These are phyloP conservation scores for Coniochaeta ligniaria DNA, from an alignment of 2,329 filamentous ascomycete genomes.

Conservation along the genomic window DNA sequence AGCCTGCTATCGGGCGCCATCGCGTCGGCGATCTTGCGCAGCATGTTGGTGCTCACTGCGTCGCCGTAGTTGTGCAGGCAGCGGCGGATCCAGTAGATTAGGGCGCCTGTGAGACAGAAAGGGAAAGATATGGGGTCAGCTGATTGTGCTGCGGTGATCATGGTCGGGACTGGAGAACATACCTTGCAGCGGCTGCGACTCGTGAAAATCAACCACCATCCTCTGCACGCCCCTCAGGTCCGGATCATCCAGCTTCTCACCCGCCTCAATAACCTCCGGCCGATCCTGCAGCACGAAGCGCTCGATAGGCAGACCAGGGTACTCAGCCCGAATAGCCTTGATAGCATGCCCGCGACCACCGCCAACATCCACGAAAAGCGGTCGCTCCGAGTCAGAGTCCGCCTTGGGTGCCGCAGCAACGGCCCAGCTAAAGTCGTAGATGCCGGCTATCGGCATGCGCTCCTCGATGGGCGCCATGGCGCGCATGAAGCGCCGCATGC, in stretches of 20 bases:
- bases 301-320: conserved; percentile 12
- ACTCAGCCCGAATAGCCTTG: conserved; percentile 14
- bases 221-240: conserved; percentile 15
- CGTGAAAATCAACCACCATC: conserved; percentile 19
- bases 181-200: conserved; percentile 20
- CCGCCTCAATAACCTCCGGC: conserved; percentile 17
- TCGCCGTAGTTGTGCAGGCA: conserved; percentile 25
- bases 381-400: conserved; percentile 4
- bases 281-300: conserved; percentile 22
- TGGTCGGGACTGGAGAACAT: neutral
- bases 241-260: conserved; percentile 7
- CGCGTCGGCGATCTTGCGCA: conserved; percentile 11
- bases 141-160: no score
- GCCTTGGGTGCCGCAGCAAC: conserved; percentile 7
- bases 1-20: conserved; percentile 9
- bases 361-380: conserved; percentile 23
- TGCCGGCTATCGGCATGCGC: conserved; percentile 17
- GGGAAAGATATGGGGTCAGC: no score
- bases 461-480: conserved; percentile 18
- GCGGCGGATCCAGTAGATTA: conserved; percentile 24
- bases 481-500: conserved; percentile 15
- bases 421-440: conserved; percentile 18
- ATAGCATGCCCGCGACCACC: conserved; percentile 21
- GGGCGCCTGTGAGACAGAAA: conserved; percentile 12
- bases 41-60: conserved; percentile 10